These are phyloP conservation scores for Neonectria neomacrospora DNA, from an alignment of 2,329 filamentous ascomycete genomes.

Conservation along the genomic window DNA sequence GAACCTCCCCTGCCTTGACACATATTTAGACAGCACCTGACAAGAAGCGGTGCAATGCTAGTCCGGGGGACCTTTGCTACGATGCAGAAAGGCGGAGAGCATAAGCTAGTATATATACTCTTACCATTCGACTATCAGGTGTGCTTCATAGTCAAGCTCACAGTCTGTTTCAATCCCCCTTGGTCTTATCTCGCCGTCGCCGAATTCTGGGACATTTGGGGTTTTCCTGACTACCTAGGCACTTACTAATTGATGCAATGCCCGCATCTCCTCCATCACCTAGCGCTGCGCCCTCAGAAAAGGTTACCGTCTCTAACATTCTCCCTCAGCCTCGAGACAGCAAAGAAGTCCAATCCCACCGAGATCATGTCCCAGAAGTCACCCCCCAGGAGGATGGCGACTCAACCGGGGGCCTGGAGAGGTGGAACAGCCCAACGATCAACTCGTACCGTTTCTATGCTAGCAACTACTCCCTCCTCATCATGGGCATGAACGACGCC, in stretches of 20 bases:
- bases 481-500: constrained; percentile 77
- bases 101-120: not conserved
- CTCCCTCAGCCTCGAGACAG: not conserved
- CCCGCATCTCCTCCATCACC: not conserved
- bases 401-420: constrained; percentile 50
- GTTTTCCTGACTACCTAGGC: not conserved
- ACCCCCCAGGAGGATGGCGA: constrained; percentile 19
- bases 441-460: constrained; percentile 69
- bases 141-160: not conserved
- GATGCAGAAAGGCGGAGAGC: constrained; percentile 3
- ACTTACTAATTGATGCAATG: not conserved
- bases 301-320: not conserved
- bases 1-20: not conserved
- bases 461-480: constrained; percentile 69
- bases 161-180: not conserved
- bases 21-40: constrained; percentile 1
- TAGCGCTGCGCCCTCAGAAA: not conserved
- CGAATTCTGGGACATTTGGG: not conserved
- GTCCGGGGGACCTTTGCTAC: constrained; percentile 8
- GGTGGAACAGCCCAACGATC: constrained; percentile 71
- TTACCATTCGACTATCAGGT: not conserved
- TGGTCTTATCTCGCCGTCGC: not conserved
- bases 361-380: constrained; percentile 7
- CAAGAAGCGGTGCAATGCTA: constrained; percentile 9
- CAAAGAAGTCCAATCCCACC: not conserved